Conservation (phyloP, 352 stramenopile genomes). For the Globisporangium paddicum region DNA sequence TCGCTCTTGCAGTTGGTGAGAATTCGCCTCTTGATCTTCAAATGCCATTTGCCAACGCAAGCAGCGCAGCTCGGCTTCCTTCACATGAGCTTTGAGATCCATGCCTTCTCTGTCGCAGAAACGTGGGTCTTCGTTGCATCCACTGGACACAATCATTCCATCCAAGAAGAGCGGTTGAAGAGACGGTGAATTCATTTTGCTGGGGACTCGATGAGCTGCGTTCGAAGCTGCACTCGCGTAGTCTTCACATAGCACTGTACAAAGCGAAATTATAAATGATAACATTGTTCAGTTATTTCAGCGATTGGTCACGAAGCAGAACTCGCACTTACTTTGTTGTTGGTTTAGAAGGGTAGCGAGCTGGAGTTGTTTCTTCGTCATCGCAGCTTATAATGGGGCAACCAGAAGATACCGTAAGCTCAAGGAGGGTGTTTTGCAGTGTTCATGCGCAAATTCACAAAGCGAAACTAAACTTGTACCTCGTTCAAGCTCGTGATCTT, state of each 20-base stretch:
- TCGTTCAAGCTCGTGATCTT: conserved; percentile 2
- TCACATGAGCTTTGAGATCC: conserved; percentile 27
- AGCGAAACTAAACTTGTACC: neutral
- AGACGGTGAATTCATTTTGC: neutral
- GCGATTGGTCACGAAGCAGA: neutral
- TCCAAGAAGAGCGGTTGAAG: neutral
- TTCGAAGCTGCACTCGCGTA: neutral
- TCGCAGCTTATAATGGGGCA: neutral
- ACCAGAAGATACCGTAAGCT: neutral
- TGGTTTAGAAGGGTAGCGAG: neutral
- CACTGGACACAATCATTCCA: too few species aligned
- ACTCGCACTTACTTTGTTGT: conserved; percentile 7
- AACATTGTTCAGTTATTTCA: too few species aligned
- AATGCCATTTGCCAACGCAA: conserved; percentile 36
- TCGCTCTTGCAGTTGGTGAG: conserved; percentile 21
- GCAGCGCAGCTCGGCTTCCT: conserved; percentile 30
- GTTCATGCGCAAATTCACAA: neutral
- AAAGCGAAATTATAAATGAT: neutral
- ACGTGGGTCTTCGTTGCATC: neutral
- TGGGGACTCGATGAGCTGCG: neutral
- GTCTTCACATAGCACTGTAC: conserved; percentile 6
- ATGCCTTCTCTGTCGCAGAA: conserved; percentile 18
- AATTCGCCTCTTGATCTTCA: conserved; percentile 23
- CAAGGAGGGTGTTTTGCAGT: neutral
- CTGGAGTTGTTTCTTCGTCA: neutral